phyloP scores from a whole-genome alignment of 768 basidiomycete genomes.

The Boletus huronensis region DNA sequence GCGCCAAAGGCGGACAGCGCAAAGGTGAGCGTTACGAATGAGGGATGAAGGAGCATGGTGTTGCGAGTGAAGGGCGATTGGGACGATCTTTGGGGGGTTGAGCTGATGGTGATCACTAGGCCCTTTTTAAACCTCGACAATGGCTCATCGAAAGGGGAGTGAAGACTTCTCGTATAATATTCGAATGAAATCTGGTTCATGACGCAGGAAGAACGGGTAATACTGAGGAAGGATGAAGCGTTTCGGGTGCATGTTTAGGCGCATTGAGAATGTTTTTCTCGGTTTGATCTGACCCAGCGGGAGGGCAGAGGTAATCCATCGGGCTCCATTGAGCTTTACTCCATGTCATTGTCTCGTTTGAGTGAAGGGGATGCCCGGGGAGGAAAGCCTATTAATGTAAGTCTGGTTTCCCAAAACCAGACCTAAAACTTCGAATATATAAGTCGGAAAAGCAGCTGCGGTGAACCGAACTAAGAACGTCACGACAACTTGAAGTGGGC shows the following conservation, averaged over 20 bases:
- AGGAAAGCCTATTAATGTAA: background rate
- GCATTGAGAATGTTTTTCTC: background rate
- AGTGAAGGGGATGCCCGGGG: background rate
- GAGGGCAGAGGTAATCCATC: background rate
- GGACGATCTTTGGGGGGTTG: background rate
- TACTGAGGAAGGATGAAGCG: background rate
- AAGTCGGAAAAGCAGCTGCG: background rate
- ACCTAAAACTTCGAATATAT: too few relatives aligned
- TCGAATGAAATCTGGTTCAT: background rate
- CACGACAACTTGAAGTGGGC: background rate
- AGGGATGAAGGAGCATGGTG: constrained; percentile 12
- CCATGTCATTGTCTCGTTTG: background rate
- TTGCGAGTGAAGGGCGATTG: background rate
- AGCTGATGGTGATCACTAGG: too few relatives aligned
- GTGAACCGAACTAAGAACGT: too few relatives aligned
- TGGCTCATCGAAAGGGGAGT: background rate
- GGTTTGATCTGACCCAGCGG: background rate
- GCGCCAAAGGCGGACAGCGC: constrained; percentile 10
- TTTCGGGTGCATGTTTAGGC: background rate
- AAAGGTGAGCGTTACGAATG: constrained; percentile 8
- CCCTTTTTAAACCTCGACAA: constrained; percentile 1
- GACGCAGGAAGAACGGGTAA: background rate
- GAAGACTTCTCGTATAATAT: background rate
- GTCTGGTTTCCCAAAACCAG: background rate
- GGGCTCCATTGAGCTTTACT: background rate